Conservation (phyloP, 1,284 basidiomycete species). For the Boletellus deceptivus region DNA sequence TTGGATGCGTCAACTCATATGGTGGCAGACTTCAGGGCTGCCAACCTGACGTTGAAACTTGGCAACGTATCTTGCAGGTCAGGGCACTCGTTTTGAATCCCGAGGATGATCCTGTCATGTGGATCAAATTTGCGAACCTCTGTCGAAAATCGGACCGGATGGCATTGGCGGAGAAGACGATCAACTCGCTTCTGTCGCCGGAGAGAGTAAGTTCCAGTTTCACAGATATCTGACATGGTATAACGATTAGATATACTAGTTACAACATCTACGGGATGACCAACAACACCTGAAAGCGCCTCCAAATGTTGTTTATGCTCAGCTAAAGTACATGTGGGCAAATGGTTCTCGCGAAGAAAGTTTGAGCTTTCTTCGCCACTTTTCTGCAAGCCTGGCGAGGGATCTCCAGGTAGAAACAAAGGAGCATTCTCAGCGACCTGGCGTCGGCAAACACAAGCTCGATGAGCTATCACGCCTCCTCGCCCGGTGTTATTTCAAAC, state of each 20-base stretch:
- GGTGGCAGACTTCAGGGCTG: constrained; percentile 82
- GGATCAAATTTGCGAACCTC: constrained; percentile 92
- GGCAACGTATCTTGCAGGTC: constrained; percentile 97
- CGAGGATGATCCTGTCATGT: constrained; percentile 94
- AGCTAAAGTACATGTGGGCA: constrained; percentile 97
- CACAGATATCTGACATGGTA: constrained; percentile 4
- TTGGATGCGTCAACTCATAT: constrained; percentile 6
- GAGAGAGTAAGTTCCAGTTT: constrained; percentile 45
- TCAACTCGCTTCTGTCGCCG: constrained; percentile 84
- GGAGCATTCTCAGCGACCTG: constrained; percentile 44
- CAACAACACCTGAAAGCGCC: constrained; percentile 77
- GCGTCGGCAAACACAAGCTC: constrained; percentile 61
- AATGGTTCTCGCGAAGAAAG: constrained; percentile 78
- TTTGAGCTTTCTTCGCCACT: constrained; percentile 83
- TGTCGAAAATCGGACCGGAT: constrained; percentile 85
- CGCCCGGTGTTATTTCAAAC: constrained; percentile 97
- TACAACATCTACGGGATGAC: constrained; percentile 42
- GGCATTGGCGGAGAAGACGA: constrained; percentile 94
- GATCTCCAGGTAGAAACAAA: constrained; percentile 69
- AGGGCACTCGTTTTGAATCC: constrained; percentile 92
- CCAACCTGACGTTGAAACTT: constrained; percentile 98
- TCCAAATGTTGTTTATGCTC: constrained; percentile 96
- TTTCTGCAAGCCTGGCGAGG: constrained; percentile 72
- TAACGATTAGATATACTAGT: constrained; percentile 20
- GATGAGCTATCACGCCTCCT: constrained; percentile 83